Conservation (phyloP, 2,329 filamentous ascomycete species). For the Claviceps sp. region DNA sequence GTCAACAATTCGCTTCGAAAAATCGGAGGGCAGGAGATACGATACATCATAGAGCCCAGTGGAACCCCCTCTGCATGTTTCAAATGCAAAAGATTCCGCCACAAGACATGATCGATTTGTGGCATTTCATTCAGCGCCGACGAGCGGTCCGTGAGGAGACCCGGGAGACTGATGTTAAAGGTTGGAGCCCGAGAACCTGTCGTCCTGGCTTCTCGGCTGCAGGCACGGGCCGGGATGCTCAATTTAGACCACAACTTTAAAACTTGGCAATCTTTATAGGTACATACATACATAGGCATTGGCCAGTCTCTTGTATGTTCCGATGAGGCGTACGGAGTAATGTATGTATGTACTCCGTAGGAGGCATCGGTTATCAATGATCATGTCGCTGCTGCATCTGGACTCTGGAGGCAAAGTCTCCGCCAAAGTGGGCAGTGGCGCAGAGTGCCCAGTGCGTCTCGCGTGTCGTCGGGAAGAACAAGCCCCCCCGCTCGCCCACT, state of each 20-base stretch:
- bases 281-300: no score
- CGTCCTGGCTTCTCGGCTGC: neutral
- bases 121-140: no score
- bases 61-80: no score
- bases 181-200: neutral
- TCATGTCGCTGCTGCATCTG: no score
- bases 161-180: neutral
- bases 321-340: no score
- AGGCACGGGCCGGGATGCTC: neutral
- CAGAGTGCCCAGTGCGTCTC: conserved; percentile 1
- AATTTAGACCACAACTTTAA: neutral
- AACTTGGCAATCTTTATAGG: neutral
- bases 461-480: neutral
- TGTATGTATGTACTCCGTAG: no score
- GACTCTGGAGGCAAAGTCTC: neutral
- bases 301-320: no score
- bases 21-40: neutral
- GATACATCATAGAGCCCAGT: no score
- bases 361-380: no score
- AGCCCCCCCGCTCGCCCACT: neutral
- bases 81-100: no score
- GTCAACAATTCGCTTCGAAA: no score
- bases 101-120: no score
- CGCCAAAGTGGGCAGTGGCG: neutral
- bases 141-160: neutral